phyloP scores from a whole-genome alignment of 1,284 basidiomycete genomes.

The Trichosporon sp. region DNA sequence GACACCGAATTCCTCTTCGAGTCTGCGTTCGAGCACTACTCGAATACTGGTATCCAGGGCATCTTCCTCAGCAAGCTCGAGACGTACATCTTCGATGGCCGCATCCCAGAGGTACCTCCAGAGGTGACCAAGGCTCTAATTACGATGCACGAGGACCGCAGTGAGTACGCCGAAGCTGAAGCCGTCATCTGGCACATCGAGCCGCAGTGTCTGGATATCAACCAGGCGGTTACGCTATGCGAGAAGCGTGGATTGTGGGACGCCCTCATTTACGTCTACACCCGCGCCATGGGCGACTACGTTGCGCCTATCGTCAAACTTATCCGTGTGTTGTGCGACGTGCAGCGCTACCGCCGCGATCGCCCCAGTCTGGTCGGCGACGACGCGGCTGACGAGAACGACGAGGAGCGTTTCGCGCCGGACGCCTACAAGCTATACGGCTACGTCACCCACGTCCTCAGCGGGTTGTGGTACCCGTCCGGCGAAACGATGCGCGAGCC shows the following conservation, averaged over 20 bases:
- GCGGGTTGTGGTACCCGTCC: slow-evolving; percentile 84
- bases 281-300: slow-evolving; percentile 81
- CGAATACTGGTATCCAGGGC: slow-evolving; percentile 77
- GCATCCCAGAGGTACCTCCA: slow-evolving; percentile 75
- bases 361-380: slow-evolving; percentile 50
- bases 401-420: slow-evolving; percentile 64
- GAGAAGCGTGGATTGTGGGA: slow-evolving; percentile 83
- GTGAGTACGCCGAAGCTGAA: slow-evolving; percentile 76
- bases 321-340: slow-evolving; percentile 71
- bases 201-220: slow-evolving; percentile 85
- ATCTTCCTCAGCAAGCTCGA: slow-evolving; percentile 87
- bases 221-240: slow-evolving; percentile 87
- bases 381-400: slow-evolving; percentile 40
- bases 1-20: slow-evolving; percentile 88
- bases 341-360: slow-evolving; percentile 61
- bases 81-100: slow-evolving; percentile 75
- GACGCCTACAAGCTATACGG: slow-evolving; percentile 92
- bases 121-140: slow-evolving; percentile 84
- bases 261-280: slow-evolving; percentile 92
- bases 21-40: slow-evolving; percentile 87
- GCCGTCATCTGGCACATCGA: slow-evolving; percentile 95
- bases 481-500: slow-evolving; percentile 69
- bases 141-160: slow-evolving; percentile 71
- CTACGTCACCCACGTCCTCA: slow-evolving; percentile 83
- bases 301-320: slow-evolving; percentile 86